phyloP scores from a whole-genome alignment of 2,329 filamentous ascomycete species.

The Alternaria sp. region DNA sequence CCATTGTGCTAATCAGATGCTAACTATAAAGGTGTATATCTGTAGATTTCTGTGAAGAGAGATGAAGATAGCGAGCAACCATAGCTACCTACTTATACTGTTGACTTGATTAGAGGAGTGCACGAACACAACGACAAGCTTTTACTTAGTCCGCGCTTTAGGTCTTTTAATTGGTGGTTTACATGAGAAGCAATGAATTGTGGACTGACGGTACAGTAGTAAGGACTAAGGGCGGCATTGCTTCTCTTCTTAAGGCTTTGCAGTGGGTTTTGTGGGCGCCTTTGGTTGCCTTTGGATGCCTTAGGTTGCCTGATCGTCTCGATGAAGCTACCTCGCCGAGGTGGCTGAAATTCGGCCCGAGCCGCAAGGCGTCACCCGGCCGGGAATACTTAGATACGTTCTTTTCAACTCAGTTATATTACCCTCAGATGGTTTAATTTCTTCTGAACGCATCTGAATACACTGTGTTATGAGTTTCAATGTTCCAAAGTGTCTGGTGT shows the following conservation, averaged over 20 bases:
- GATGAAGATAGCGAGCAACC: background rate
- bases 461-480: too few relatives aligned
- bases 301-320: background rate
- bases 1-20: constrained; percentile 17
- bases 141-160: background rate
- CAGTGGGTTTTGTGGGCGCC: background rate
- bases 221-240: background rate
- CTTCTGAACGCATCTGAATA: too few relatives aligned
- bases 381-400: background rate
- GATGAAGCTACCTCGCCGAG: background rate
- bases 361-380: background rate
- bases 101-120: background rate
- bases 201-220: background rate
- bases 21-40: constrained; percentile 1
- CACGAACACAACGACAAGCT: background rate
- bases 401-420: too few relatives aligned
- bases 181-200: background rate
- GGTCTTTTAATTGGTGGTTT: background rate
- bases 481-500: background rate
- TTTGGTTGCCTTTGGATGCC: background rate
- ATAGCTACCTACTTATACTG: background rate
- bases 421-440: too few relatives aligned
- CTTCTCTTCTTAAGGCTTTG: background rate
- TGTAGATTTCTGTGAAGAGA: background rate
- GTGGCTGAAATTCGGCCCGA: background rate